Evolutionary conservation across 208 protist species (phyloP), one percentile per base, ranked within the genome.

Genomic region (Porcisia deanei): DNA sequence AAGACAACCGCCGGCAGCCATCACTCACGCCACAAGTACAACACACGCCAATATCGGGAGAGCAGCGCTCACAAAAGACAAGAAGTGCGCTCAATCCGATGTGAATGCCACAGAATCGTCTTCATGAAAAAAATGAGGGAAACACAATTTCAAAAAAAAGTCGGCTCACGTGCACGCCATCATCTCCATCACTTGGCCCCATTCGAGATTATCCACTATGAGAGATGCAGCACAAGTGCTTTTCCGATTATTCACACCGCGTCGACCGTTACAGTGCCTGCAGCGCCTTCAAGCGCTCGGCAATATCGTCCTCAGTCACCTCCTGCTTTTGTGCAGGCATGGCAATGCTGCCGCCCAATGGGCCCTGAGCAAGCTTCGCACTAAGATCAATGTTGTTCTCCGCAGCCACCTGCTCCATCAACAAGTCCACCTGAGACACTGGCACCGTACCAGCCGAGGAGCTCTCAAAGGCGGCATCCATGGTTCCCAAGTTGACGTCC

Each of bases 321-420:
- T 88, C 68, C 25, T 84, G 71, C 20, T 72, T 77, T 43, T 59
- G 69, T 49, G 60, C 77, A 22, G 84, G 74, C 65, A 78, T 65
- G 2, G 79, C 72, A 45, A 85, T 73, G 77, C 71, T 77, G 54
- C 12, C 82, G 30, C 66, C 63, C 58, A 91, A 25, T 34, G 84
- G 81, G 1, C 71, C 88, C 25, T 72, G 73, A 47, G 79, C 77
- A 71, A 97, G 80, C 73, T 91, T 81, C 39, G 79, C 73, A 70
- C 86, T 88, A 69, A 94, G 91, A 69, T 98, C 94, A 49, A 99
- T 89, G 80, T 98, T 97, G 76, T 99, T 95, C 66, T 98, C 97
- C 53, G 97, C 96, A 6, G 98, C 98, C 4, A 99, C 90, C 85
- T 99, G 94, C 63, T 93, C 87, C 64, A 99, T 91, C 20, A 99